Percentiles rank a stretch among this genome's conserved stretches.
These are phyloP conservation scores for Posidonia oceanica DNA, from an alignment of 116 monocot species.

Conservation along the genomic window DNA sequence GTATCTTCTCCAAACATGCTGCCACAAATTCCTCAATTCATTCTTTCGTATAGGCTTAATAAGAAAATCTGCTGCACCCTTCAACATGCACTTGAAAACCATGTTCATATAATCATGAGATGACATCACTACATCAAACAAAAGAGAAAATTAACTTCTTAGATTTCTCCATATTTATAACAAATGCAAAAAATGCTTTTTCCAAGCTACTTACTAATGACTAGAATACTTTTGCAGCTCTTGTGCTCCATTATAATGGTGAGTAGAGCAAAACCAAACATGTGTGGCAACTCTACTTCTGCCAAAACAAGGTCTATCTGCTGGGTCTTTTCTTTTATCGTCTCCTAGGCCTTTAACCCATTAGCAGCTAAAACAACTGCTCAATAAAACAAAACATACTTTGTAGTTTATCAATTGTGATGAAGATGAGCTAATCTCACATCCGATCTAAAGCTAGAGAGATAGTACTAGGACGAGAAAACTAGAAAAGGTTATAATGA, in stretches of 20 bases:
- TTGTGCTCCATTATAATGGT: conserved; percentile 73
- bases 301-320: conserved; percentile 68
- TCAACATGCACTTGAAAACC: conserved; percentile 83
- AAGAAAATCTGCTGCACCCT: conserved; percentile 91
- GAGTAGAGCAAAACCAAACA: conserved; percentile 68
- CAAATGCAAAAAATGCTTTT: background rate
- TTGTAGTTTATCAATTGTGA: too few relatives aligned
- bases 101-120: conserved; percentile 76
- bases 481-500: too few relatives aligned
- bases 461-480: too few relatives aligned
- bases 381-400: background rate
- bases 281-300: conserved; percentile 64
- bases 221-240: conserved; percentile 63
- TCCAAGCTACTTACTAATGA: conserved; percentile 59
- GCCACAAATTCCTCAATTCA: conserved; percentile 88
- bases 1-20: conserved; percentile 93
- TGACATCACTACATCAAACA: conserved; percentile 82
- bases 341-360: conserved; percentile 83
- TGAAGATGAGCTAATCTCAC: too few relatives aligned
- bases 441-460: background rate
- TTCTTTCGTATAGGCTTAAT: conserved; percentile 90
- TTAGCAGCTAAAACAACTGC: conserved; percentile 62
- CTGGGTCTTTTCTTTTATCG: conserved; percentile 35
- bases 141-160: background rate
- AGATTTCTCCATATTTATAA: background rate